These are phyloP conservation scores for Jamesozyma rosinii DNA, from an alignment of 805 yeast species.

Conservation along the genomic window DNA sequence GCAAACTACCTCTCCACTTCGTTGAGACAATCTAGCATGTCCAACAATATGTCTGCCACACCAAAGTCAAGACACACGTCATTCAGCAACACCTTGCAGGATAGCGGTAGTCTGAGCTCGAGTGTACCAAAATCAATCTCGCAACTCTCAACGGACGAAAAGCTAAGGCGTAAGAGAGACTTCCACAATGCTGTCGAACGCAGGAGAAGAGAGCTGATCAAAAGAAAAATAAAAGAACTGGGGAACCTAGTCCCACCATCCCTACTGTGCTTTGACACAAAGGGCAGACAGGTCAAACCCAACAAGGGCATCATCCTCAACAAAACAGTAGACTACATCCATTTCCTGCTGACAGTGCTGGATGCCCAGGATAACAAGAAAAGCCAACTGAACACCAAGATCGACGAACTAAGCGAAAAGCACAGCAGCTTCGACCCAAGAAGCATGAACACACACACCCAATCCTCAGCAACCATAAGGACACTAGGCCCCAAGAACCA, in stretches of 20 bases:
- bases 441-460: not conserved
- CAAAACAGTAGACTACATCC: constrained; percentile 72
- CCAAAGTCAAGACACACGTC: constrained; percentile 29
- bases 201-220: constrained; percentile 81
- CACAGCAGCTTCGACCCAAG: constrained; percentile 2
- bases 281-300: constrained; percentile 62
- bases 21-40: constrained; percentile 17
- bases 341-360: constrained; percentile 53
- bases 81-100: constrained; percentile 1
- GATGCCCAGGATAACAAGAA: constrained; percentile 45
- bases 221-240: constrained; percentile 77
- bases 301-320: constrained; percentile 72
- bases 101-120: constrained; percentile 2
- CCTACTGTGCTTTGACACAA: constrained; percentile 39
- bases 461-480: not conserved
- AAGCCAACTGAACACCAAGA: constrained; percentile 33
- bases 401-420: constrained; percentile 29
- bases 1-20: constrained; percentile 25
- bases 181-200: constrained; percentile 93
- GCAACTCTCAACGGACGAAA: constrained; percentile 43
- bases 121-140: constrained; percentile 16
- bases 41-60: constrained; percentile 12
- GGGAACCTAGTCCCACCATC: constrained; percentile 76
- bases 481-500: not conserved
- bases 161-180: constrained; percentile 68